phyloP scores from a whole-genome alignment of 495 filamentous ascomycete genomes.

The Evansstolkia leycettana region DNA sequence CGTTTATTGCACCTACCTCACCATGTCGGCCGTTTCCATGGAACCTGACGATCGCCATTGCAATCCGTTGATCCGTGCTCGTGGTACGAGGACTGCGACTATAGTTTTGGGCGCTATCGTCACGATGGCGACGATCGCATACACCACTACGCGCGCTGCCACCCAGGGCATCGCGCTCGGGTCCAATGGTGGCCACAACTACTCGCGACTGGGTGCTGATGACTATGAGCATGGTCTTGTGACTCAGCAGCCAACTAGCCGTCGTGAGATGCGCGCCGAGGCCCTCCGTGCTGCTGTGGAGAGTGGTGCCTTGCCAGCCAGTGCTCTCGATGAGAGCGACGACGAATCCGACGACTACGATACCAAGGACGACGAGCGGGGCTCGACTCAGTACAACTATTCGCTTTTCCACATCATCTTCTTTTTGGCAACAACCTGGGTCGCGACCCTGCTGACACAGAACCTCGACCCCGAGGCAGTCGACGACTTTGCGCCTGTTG shows the following conservation, averaged over 20 bases:
- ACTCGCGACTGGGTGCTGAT: conserved; percentile 49
- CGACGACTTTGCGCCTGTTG: conserved; percentile 77
- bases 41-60: conserved; percentile 91
- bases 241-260: conserved; percentile 68
- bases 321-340: conserved; percentile 72
- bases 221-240: conserved; percentile 76
- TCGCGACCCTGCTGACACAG: conserved; percentile 83
- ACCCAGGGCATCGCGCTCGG: conserved; percentile 85
- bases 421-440: conserved; percentile 91
- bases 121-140: conserved; percentile 94
- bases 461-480: conserved; percentile 55
- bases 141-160: conserved; percentile 92
- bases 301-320: conserved; percentile 79
- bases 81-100: conserved; percentile 79
- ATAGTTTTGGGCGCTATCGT: conserved; percentile 86
- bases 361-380: conserved; percentile 75
- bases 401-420: conserved; percentile 96
- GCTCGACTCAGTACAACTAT: conserved; percentile 90
- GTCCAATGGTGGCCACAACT: conserved; percentile 46
- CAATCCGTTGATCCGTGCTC: conserved; percentile 84
- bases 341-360: conserved; percentile 48
- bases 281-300: conserved; percentile 87
- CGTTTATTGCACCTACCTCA: conserved; percentile 95
- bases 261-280: conserved; percentile 84
- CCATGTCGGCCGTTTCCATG: conserved; percentile 97